These are phyloP conservation scores for Diutina catenulata DNA, from an alignment of 1,139 yeast genomes.

Conservation along the genomic window DNA sequence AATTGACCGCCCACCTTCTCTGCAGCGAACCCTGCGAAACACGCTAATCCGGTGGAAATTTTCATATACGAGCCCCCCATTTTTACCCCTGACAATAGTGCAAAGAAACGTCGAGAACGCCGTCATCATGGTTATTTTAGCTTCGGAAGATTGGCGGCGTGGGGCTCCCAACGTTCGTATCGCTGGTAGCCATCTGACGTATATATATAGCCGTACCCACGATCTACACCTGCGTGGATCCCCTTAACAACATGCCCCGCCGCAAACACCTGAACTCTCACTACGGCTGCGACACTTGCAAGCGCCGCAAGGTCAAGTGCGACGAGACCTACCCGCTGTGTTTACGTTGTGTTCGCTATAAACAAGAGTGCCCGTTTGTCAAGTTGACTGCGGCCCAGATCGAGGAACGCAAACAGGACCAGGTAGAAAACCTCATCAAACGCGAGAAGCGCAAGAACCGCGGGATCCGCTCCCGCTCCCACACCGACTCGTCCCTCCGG, in stretches of 20 bases:
- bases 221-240: background rate
- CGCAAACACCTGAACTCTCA: conserved; percentile 56
- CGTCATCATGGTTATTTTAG: too few species aligned
- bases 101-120: too few species aligned
- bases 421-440: background rate
- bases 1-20: too few species aligned
- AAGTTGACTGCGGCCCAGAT: background rate
- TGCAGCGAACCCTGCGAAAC: too few species aligned
- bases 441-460: background rate
- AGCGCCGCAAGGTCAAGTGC: conserved; percentile 55
- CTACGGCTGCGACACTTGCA: conserved; percentile 55
- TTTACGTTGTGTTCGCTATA: background rate
- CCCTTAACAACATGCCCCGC: background rate
- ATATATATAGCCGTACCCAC: background rate
- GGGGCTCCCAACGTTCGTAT: too few species aligned
- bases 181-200: too few species aligned
- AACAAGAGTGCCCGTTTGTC: background rate
- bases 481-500: too few species aligned
- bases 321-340: conserved; percentile 46
- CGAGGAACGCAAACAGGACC: background rate
- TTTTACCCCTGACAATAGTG: too few species aligned
- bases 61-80: too few species aligned
- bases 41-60: too few species aligned
- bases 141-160: too few species aligned
- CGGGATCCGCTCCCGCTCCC: too few species aligned